A percentile compares a stretch with the other conserved stretches of the same genome.
Evolutionary conservation across 257 asterid genomes (phyloP).

Genomic region (Nicotiana otophora): DNA sequence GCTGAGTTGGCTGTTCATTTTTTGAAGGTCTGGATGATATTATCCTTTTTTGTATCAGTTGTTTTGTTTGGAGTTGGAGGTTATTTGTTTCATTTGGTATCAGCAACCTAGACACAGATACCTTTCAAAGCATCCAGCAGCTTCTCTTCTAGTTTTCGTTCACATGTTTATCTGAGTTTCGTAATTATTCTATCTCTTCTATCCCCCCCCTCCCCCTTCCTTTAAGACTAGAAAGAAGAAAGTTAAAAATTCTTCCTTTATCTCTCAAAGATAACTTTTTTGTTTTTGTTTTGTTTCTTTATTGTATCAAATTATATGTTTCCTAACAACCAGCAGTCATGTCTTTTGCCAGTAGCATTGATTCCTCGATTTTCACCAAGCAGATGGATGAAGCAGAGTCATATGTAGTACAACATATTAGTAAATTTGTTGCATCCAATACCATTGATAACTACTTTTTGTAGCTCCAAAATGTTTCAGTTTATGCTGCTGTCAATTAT

Average conservation of each 20-base stretch:
- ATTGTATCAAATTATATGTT: not conserved
- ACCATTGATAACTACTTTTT: not conserved
- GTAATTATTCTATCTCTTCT: not conserved
- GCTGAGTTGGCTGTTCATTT: slow-evolving; percentile 98
- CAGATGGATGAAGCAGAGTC: not conserved
- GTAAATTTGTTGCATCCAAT: not conserved
- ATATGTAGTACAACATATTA: not conserved
- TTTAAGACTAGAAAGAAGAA: not conserved
- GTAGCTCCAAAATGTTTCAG: not conserved
- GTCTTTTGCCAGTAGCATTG: not conserved
- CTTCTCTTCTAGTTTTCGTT: not conserved
- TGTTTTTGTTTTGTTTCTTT: not conserved
- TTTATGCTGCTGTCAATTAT: not conserved
- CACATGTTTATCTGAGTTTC: not conserved
- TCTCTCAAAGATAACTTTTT: not conserved
- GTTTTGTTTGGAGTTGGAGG: not conserved
- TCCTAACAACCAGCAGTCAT: not conserved
- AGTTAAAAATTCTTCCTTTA: not conserved
- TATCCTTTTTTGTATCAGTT: slow-evolving; percentile 7
- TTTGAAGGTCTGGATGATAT: slow-evolving; percentile 54
- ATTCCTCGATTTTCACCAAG: not conserved
- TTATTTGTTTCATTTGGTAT: not conserved
- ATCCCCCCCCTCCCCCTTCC: not conserved
- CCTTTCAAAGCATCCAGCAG: slow-evolving; percentile 1
- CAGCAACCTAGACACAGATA: not conserved